Evolutionary conservation across 2,329 filamentous ascomycete genomes (phyloP), one percentile per base, ranked within the genome.

Genomic region (Cercospora sp.): DNA sequence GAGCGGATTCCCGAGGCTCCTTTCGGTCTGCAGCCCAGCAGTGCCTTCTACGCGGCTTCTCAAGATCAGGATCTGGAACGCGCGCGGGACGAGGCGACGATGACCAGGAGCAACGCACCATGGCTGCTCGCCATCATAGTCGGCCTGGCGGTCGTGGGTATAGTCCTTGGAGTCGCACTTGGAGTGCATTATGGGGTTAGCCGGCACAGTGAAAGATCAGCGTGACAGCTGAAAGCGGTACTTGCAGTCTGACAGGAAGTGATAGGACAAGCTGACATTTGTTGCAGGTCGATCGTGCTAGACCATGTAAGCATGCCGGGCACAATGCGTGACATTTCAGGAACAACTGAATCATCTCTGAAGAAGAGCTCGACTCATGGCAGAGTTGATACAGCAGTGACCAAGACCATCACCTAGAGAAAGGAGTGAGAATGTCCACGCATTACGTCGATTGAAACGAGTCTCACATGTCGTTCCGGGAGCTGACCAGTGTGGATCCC

Each of bases 91-190:
- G 16, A 16, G 13, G 28, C 23, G 53, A 51, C 53, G 20, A 57
- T 9, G 13, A 26, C 23, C 16, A 57, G 53, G 23, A 28, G 28
- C 18, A 61, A 23, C 18, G 26, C 59, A 9, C n/a, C 57, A 12
- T 61, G 59, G 59, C 59, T 61, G 31, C 59, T 61, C n/a, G 59
- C 59, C n/a, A 9, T 61, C 20, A 45, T 61, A 18, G 20, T 61
- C 20, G 59, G 28, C 23, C 16, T 61, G 36, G 59, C 59, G 20
- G 31, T 61, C 5, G 26, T 61, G 23, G 59, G 59, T 10, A 61
- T 61, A 30, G 33, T 45, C 31, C 59, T 61, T 18, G 59, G 59
- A 13, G 59, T 61, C n/a, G 59, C 33, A 18, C 33, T 61, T n/a
- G 59, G 59, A n/a, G 59, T 61, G n/a, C 36, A 61, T 40, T 61